Evolutionary conservation across 768 basidiomycete species (phyloP), one percentile per base, ranked within the genome.

Genomic region (Lyophyllum decastes): DNA sequence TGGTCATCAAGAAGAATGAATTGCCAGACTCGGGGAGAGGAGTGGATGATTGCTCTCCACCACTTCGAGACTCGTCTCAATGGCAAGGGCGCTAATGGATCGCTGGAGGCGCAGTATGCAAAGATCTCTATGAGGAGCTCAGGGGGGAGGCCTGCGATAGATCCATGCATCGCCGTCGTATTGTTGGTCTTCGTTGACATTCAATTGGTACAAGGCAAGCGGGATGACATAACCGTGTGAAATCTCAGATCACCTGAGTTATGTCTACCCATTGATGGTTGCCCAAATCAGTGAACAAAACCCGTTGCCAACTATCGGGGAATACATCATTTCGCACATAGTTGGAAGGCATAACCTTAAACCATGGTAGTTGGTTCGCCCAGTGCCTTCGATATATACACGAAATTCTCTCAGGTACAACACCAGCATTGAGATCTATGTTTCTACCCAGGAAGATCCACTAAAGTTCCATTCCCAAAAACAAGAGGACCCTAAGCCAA

Each of bases 51-150:
- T 38, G 76, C 71, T 58, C 75, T 76, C 89, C 90, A 92, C 60
- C 77, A 73, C 22, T 67, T 76, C 54, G 85, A 90, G 25, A 91
- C 87, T 19, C 68, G 63, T 25, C 76, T 76, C 38, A 91, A 68
- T 17, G 65, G 70, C 51, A 88, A 68, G 4, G 83, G 83, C 0
- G 77, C 73, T 25, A 82, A 70, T 8, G 81, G 70, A n/a, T 81
- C 75, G 25, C 71, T 73, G n/a, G 67, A 65, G 1, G 75, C 73
- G 59, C 74, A 77, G 41, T 73, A 75, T 3, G 68, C 68, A 69
- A 90, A 90, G 46, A 88, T 82, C 55, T 87, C 82, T 60, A 82
- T 76, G 25, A 90, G 77, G 12, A 91, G 68, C 57, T 91, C 89
- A 11, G 80, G 71, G 0, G 89, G 89, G 16, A 90, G 72, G 30